A percentile compares a stretch with the other conserved stretches of the same genome.
phyloP scores from a whole-genome alignment of 495 filamentous ascomycete genomes.

The Penicillium desertorum region DNA sequence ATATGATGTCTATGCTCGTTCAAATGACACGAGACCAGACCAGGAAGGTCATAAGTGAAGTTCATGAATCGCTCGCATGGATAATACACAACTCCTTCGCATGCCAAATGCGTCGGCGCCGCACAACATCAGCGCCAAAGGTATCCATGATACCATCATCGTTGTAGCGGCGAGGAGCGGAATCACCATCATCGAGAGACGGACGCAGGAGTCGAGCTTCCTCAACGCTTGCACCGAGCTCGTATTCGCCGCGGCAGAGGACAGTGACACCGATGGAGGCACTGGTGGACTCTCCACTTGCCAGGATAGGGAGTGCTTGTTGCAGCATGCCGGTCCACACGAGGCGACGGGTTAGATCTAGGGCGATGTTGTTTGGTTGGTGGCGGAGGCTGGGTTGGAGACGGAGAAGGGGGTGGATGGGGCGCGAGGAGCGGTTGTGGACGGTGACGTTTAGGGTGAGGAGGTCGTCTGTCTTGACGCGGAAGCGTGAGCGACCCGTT shows the following conservation, averaged over 20 bases:
- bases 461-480: constrained; percentile 68
- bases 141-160: constrained; percentile 51
- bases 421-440: constrained; percentile 65
- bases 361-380: constrained; percentile 67
- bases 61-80: constrained; percentile 39
- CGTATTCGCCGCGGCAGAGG: constrained; percentile 78
- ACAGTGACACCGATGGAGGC: constrained; percentile 65
- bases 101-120: constrained; percentile 71
- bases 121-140: constrained; percentile 56
- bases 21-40: neutral
- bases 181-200: constrained; percentile 17
- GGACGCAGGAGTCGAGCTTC: constrained; percentile 57
- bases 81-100: constrained; percentile 63
- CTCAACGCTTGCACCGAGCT: constrained; percentile 77
- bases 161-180: constrained; percentile 31
- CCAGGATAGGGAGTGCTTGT: constrained; percentile 62
- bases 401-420: constrained; percentile 71
- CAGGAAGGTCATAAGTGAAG: neutral
- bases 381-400: constrained; percentile 74
- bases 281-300: constrained; percentile 52
- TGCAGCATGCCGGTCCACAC: constrained; percentile 85
- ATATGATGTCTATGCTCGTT: neutral
- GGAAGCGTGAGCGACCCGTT: constrained; percentile 50
- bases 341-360: constrained; percentile 81
- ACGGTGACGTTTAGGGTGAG: constrained; percentile 65